Conservation (phyloP, 345 rosid genomes). For the Pseudoturritis turrita region DNA sequence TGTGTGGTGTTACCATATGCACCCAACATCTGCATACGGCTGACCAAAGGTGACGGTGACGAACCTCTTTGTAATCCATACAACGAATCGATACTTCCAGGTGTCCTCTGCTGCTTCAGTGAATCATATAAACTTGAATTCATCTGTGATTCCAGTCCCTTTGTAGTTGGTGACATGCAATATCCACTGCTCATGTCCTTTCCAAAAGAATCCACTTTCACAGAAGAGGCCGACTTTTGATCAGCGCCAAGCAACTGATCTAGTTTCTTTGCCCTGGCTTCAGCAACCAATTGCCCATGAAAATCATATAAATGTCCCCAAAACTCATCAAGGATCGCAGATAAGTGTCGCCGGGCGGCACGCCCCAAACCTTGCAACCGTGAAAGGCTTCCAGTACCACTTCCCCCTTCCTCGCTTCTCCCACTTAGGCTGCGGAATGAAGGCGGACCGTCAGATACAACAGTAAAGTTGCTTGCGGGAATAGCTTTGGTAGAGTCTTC, state of each 20-base stretch:
- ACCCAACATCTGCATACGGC: slow-evolving; percentile 47
- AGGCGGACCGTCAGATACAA: slow-evolving; percentile 67
- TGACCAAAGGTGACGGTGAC: slow-evolving; percentile 51
- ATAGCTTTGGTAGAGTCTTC: slow-evolving; percentile 57
- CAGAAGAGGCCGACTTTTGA: slow-evolving; percentile 38
- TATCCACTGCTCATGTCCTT: slow-evolving; percentile 47
- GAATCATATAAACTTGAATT: slow-evolving; percentile 51
- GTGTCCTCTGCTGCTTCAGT: slow-evolving; percentile 53
- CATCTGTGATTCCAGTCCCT: slow-evolving; percentile 51
- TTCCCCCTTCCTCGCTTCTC: slow-evolving; percentile 72
- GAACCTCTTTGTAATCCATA: slow-evolving; percentile 60
- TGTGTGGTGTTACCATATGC: slow-evolving; percentile 49
- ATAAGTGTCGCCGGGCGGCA: slow-evolving; percentile 84
- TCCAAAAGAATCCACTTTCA: slow-evolving; percentile 47
- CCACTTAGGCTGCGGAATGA: slow-evolving; percentile 83
- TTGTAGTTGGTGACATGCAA: slow-evolving; percentile 45
- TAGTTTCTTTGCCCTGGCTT: slow-evolving; percentile 60
- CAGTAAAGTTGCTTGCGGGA: slow-evolving; percentile 42
- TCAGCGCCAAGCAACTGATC: slow-evolving; percentile 54
- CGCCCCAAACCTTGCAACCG: slow-evolving; percentile 95
- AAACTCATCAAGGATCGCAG: slow-evolving; percentile 74
- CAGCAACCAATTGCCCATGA: slow-evolving; percentile 66
- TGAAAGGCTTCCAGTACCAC: slow-evolving; percentile 84
- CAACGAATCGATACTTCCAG: slow-evolving; percentile 46
- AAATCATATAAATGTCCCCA: slow-evolving; percentile 90